Evolutionary conservation across 2,329 filamentous ascomycete species (phyloP).

Genomic region (Westerdykella sp.): DNA sequence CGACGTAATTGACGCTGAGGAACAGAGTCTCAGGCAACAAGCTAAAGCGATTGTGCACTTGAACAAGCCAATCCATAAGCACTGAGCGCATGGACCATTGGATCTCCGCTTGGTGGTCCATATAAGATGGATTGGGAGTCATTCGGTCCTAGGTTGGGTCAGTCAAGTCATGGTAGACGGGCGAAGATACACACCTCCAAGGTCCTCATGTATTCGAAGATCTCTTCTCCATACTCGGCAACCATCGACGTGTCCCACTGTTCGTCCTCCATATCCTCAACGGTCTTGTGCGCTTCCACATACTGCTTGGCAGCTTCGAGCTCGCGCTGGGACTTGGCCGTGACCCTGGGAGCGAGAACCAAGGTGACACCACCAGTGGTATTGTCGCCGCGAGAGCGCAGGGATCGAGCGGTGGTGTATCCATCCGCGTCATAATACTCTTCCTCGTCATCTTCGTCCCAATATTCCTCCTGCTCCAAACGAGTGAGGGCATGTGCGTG

Average conservation of each 20-base stretch:
- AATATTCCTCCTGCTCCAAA: conserved; percentile 62
- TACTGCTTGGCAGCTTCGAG: conserved; percentile 60
- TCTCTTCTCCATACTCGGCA: conserved; percentile 91
- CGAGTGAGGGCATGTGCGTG: conserved; percentile 15
- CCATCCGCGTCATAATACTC: conserved; percentile 66
- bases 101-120: conserved; percentile 95
- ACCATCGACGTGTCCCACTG: conserved; percentile 96
- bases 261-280: conserved; percentile 81
- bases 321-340: conserved; percentile 63
- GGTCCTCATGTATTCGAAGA: conserved; percentile 84
- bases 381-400: conserved; percentile 68
- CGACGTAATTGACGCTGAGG: conserved; percentile 92
- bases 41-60: conserved; percentile 87
- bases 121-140: conserved; percentile 86
- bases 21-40: conserved; percentile 93
- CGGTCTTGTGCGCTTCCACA: conserved; percentile 59
- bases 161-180: neutral
- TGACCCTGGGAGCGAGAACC: conserved; percentile 67
- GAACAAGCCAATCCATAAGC: conserved; percentile 95
- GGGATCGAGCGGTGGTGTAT: conserved; percentile 70
- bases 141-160: conserved; percentile 55
- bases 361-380: conserved; percentile 60
- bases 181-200: conserved; percentile 60
- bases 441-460: conserved; percentile 67
- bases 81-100: conserved; percentile 98